Evolutionary conservation across 2,329 filamentous ascomycete genomes (phyloP), one percentile per base, ranked within the genome.

Genomic region (Pseudogymnoascus sp.): DNA sequence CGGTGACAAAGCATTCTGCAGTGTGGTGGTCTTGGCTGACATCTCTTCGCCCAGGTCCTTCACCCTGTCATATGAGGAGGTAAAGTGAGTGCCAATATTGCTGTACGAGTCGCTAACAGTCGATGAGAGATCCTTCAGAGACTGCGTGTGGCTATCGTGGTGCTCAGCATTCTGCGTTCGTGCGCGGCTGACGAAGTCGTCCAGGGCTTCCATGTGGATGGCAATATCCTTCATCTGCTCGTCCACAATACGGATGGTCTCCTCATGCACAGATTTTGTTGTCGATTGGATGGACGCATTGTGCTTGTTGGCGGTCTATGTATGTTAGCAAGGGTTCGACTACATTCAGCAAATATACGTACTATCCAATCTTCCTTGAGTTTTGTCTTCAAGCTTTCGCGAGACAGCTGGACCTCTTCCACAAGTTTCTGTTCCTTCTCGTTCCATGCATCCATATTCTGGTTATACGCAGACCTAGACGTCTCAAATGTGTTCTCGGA

Each of bases 181-280:
- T 58, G 95, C 91, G 33, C 89, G 86, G 33, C 87, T 82, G 38
- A 97, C 91, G 68, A 97, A 96, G 66, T 93, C 90, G 69, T 97
- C 93, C 6, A 99, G 81, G 1, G 90, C 89, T 61, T 86, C 84
- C 83, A 99, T 92, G 73, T 97, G 91, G n/a, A 80, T 82, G 63
- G 89, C 87, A 70, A 99, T 88, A 66, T 96, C 90, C 61, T 83
- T 82, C 76, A 95, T 89, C 75, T 99, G 94, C 62, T 89, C 87
- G 69, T 93, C 89, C 11, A 97, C 92, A 62, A 95, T 93, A 6
- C 87, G 87, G 30, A 96, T 85, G 0, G 93, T 97, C 74, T 96
- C 89, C 35, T 89, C 88, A 67, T 99, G 92, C 1, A 97, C 91
- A 2, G 90, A 90, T 67, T 89, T 88, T 0, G 93, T 92, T 0